Conservation (phyloP, 2,329 filamentous ascomycete species). For the Monilinia fructicola region DNA sequence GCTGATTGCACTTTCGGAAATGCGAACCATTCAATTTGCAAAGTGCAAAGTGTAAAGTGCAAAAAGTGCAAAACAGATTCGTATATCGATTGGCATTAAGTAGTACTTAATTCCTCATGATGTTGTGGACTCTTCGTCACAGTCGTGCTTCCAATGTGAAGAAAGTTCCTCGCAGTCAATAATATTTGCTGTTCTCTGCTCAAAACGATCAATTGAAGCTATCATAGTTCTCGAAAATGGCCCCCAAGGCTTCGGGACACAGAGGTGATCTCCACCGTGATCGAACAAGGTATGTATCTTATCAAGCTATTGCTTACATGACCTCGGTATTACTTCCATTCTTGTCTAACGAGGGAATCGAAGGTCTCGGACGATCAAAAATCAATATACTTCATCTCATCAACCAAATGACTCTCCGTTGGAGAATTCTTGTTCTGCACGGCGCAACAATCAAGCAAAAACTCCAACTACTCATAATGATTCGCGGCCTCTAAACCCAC, state of each 20-base stretch:
- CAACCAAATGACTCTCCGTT: not conserved
- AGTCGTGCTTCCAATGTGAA: not conserved
- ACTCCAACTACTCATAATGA: not conserved
- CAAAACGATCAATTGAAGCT: not conserved
- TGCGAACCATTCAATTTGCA: constrained; percentile 21
- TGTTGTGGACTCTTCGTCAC: not conserved
- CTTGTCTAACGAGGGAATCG: not conserved
- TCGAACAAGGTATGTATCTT: constrained; percentile 21
- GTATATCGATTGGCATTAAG: not conserved
- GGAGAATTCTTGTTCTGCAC: not conserved
- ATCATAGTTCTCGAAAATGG: not conserved
- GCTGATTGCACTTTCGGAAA: constrained; percentile 15
- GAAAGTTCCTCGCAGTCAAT: not conserved
- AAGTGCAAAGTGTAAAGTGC: constrained; percentile 8
- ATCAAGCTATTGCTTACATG: not conserved
- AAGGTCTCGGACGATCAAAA: constrained; percentile 1
- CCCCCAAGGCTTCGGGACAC: not conserved
- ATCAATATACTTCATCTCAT: not conserved
- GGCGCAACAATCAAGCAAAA: not conserved
- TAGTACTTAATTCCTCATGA: not conserved
- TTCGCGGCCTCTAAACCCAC: constrained; percentile 1
- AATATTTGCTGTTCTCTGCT: not conserved
- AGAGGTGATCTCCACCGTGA: constrained; percentile 9
- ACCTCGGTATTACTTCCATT: constrained; percentile 1
- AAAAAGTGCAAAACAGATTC: not conserved